Conservation (phyloP, 768 basidiomycete genomes). For the Pilatotrama ljubarskyi region DNA sequence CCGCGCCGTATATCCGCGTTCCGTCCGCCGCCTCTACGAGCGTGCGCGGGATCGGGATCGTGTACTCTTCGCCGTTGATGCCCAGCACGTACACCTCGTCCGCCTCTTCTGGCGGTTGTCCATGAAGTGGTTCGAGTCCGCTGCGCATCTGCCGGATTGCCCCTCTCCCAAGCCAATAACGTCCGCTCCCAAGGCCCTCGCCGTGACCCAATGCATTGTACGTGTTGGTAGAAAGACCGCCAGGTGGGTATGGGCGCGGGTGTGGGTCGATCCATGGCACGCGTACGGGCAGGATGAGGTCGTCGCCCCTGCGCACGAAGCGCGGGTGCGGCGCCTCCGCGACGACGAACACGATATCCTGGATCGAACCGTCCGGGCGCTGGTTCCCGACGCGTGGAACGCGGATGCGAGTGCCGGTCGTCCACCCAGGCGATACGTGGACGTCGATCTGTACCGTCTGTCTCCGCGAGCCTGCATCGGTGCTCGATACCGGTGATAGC, state of each 20-base stretch:
- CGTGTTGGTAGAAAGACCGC: not conserved
- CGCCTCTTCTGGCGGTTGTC: constrained; percentile 31
- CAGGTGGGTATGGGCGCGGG: constrained; percentile 11
- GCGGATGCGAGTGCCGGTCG: constrained; percentile 56
- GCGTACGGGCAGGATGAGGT: constrained; percentile 54
- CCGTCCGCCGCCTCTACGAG: constrained; percentile 52
- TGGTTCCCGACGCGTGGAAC: constrained; percentile 72
- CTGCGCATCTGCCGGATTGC: not conserved
- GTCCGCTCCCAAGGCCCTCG: not conserved
- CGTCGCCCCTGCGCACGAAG: constrained; percentile 57
- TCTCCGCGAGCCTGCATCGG: constrained; percentile 21
- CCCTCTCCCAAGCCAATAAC: constrained; percentile 5
- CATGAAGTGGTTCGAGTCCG: constrained; percentile 1
- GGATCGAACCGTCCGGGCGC: constrained; percentile 51
- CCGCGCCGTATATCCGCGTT: constrained; percentile 55
- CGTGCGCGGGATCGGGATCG: constrained; percentile 53
- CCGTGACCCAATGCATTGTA: not conserved
- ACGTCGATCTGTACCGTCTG: constrained; percentile 61
- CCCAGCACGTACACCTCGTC: constrained; percentile 56
- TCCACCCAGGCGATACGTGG: constrained; percentile 62
- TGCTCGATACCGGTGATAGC: not conserved
- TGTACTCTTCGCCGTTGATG: constrained; percentile 56
- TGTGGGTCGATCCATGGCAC: constrained; percentile 57
- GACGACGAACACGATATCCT: constrained; percentile 68
- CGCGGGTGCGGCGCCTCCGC: constrained; percentile 58